Percentiles rank a stretch among this genome's conserved stretches.
Evolutionary conservation across 495 filamentous ascomycete genomes (phyloP).

Genomic region (Staphylotrichum tortipilum): DNA sequence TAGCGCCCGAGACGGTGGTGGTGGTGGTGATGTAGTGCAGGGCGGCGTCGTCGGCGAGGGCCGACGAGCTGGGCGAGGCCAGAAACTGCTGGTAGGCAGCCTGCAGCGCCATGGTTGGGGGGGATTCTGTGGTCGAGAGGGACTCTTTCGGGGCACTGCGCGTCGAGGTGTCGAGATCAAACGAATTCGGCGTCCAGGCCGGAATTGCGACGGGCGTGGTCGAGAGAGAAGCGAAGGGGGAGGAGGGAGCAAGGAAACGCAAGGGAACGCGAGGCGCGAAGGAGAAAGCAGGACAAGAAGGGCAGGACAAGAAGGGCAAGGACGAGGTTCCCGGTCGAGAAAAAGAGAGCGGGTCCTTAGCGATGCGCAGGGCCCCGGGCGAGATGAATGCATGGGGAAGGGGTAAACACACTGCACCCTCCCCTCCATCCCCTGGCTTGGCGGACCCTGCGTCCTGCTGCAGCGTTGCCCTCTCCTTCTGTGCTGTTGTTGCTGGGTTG

Average conservation of each 20-base stretch:
- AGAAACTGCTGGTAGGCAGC: constrained; percentile 70
- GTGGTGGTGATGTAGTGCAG: constrained; percentile 91
- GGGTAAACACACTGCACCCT: constrained; percentile 6
- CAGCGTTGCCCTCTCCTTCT: too few relatives aligned
- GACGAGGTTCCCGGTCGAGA: too few relatives aligned
- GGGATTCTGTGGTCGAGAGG: too few relatives aligned
- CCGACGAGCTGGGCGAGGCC: constrained; percentile 53
- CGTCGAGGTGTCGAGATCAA: background rate
- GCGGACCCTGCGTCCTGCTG: background rate
- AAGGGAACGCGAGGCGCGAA: constrained; percentile 3
- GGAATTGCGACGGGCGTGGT: background rate
- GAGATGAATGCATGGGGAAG: constrained; percentile 18
- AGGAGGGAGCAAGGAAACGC: background rate
- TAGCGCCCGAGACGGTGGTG: constrained; percentile 56
- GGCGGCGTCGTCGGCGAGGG: constrained; percentile 61
- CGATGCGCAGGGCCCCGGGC: background rate
- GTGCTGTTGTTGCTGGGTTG: too few relatives aligned
- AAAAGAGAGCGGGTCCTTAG: constrained; percentile 3
- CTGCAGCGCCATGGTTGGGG: constrained; percentile 28
- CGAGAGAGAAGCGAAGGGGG: background rate
- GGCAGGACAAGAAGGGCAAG: too few relatives aligned
- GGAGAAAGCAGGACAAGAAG: too few relatives aligned
- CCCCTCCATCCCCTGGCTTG: constrained; percentile 3
- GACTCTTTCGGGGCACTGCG: too few relatives aligned
- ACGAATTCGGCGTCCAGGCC: background rate